Base-by-base conservation (phyloP, 192 early-diverging fungal genomes). In the Coemansia reversa region DNA sequence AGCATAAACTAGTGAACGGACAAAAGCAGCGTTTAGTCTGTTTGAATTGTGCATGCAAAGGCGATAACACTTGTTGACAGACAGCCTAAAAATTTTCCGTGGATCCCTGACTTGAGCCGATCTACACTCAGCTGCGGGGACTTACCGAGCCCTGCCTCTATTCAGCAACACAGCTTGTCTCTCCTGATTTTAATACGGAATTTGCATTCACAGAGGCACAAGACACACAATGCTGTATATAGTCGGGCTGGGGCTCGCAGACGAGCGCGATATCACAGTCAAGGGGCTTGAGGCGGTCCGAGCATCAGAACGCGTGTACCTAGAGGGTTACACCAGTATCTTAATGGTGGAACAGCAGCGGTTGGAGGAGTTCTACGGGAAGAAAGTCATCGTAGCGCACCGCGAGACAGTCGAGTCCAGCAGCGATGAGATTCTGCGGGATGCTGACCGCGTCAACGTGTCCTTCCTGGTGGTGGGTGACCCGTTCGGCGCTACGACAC, bases 391-490 rank as follows among this genome's bases (percentile, higher is more conserved):
- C 2, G 61, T 98, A n/a, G 97, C 97, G 2, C 93, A 99, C 74
- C 87, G 97, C 65, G 97, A 99, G 81, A 94, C 95, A 84, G 97
- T 99, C 18, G 97, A 99, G 82, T 89, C 90, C 1, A 88, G 91
- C 28, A 89, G 92, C 30, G 95, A 97, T 67, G 72, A 84, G 5
- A 99, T 99, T 65, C 85, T 99, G 25, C 79, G 83, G 51, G 88
- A 91, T 62, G 97, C 95, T 2, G 92, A 95, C 63, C 87, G 70
- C 39, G 86, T 92, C 55, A 90, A 99, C 66, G 93, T 99, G 16
- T 90, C 93, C 4, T 97, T 99, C 58, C 82, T 99, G 54, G 97
- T 99, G 2, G 95, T 99, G 5, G 97, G 97, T 49, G 97, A 99
- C 83, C 95, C 97, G 35, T 97, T 88, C 69, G 88, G 95, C 18